Evolutionary conservation across 2,329 filamentous ascomycete species (phyloP).

Genomic region (Trichoderma aggressivum): DNA sequence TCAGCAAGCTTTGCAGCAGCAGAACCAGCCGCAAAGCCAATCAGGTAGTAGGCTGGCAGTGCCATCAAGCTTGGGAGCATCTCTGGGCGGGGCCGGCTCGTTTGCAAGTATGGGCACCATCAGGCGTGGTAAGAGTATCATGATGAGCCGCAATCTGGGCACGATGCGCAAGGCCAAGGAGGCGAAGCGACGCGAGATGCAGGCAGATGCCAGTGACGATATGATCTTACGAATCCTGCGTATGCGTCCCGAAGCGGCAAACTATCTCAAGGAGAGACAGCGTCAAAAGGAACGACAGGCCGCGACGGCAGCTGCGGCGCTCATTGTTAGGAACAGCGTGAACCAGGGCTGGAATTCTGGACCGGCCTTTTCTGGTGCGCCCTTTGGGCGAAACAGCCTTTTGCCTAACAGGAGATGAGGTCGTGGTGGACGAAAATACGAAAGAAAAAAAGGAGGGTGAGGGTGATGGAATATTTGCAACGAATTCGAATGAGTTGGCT

Average conservation of each 20-base stretch:
- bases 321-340: conserved; percentile 92
- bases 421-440: background rate
- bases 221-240: conserved; percentile 94
- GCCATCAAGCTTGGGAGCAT: conserved; percentile 47
- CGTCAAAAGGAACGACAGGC: conserved; percentile 92
- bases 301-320: conserved; percentile 83
- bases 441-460: background rate
- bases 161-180: conserved; percentile 96
- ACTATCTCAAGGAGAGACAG: conserved; percentile 85
- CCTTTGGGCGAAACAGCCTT: conserved; percentile 45
- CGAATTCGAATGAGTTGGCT: background rate
- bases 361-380: conserved; percentile 34
- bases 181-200: conserved; percentile 90
- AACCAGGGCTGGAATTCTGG: conserved; percentile 51
- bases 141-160: conserved; percentile 90
- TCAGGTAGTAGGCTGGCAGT: conserved; percentile 65
- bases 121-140: conserved; percentile 71
- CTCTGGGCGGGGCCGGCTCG: conserved; percentile 33
- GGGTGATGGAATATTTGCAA: background rate
- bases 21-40: conserved; percentile 44
- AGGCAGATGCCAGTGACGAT: conserved; percentile 94
- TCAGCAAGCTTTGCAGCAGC: conserved; percentile 62
- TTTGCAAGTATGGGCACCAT: conserved; percentile 69
- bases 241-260: conserved; percentile 86
- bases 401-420: conserved; percentile 46